Conservation (phyloP, 2,329 filamentous ascomycete species). For the Chaetoscypha palmicola region DNA sequence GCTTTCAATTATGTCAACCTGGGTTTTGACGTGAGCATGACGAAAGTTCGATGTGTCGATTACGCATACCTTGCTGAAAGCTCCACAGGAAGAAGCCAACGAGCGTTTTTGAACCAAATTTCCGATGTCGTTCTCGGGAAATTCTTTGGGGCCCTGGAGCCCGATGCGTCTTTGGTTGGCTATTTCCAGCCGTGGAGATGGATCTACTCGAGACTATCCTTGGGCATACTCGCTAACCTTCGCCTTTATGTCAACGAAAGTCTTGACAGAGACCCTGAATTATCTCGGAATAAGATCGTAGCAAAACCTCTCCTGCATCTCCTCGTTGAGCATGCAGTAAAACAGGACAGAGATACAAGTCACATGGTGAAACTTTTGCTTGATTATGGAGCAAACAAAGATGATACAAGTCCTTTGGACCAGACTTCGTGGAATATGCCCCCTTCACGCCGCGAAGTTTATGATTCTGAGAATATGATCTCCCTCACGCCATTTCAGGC, state of each 20-base stretch:
- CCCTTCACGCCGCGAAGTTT: no score
- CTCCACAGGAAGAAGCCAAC: neutral
- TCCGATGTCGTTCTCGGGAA: neutral
- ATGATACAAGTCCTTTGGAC: no score
- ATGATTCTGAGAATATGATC: neutral
- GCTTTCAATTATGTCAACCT: neutral
- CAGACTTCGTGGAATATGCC: no score
- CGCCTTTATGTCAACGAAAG: neutral
- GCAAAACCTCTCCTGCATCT: neutral
- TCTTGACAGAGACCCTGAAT: neutral
- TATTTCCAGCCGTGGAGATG: neutral
- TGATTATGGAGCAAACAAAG: neutral
- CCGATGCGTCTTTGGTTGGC: no score
- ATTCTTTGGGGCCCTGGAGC: neutral
- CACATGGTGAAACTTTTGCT: neutral
- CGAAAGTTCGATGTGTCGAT: neutral
- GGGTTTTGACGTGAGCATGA: neutral
- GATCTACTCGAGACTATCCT: neutral
- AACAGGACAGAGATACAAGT: neutral
- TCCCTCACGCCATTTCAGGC: neutral
- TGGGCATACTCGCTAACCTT: neutral
- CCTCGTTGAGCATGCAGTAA: neutral
- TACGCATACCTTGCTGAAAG: neutral
- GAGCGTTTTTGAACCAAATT: neutral
- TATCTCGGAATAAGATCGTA: neutral